phyloP scores from a whole-genome alignment of 2,329 filamentous ascomycete species.

The Tolypocladium ovalisporum region DNA sequence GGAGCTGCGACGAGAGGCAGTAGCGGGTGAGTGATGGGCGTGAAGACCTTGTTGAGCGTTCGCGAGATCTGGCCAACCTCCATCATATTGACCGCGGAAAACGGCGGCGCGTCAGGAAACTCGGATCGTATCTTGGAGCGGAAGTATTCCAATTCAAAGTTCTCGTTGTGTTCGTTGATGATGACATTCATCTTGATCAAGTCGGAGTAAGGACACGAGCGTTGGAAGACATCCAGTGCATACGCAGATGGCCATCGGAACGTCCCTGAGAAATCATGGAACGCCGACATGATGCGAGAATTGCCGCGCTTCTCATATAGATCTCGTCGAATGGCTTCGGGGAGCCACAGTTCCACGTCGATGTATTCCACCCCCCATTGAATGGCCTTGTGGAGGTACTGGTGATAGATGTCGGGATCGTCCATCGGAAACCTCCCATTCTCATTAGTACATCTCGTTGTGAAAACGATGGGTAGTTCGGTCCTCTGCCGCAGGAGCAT shows the following conservation, averaged over 20 bases:
- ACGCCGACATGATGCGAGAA: constrained; percentile 83
- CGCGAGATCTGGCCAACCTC: constrained; percentile 76
- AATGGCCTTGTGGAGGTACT: constrained; percentile 72
- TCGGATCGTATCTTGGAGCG: constrained; percentile 62
- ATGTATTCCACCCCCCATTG: constrained; percentile 88
- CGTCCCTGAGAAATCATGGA: constrained; percentile 75
- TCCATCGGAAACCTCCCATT: constrained; percentile 82
- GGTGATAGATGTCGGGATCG: constrained; percentile 61
- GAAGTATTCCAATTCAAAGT: constrained; percentile 86
- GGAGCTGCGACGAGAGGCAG: constrained; percentile 77
- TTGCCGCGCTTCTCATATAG: constrained; percentile 62
- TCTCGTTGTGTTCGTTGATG: constrained; percentile 71
- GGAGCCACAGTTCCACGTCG: constrained; percentile 80
- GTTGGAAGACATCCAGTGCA: constrained; percentile 60
- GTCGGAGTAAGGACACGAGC: constrained; percentile 65
- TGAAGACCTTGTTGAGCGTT: constrained; percentile 76
- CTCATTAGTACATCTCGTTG: constrained; percentile 69
- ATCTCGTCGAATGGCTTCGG: constrained; percentile 58
- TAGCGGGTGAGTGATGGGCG: constrained; percentile 76
- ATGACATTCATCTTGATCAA: constrained; percentile 88
- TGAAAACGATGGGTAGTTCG: constrained; percentile 84
- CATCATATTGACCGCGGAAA: constrained; percentile 82
- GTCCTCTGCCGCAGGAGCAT: constrained; percentile 76
- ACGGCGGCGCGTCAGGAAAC: constrained; percentile 57
- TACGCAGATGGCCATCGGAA: constrained; percentile 74